Base-by-base conservation (phyloP, 306 rosid species). In the Boehmeria nivea region DNA sequence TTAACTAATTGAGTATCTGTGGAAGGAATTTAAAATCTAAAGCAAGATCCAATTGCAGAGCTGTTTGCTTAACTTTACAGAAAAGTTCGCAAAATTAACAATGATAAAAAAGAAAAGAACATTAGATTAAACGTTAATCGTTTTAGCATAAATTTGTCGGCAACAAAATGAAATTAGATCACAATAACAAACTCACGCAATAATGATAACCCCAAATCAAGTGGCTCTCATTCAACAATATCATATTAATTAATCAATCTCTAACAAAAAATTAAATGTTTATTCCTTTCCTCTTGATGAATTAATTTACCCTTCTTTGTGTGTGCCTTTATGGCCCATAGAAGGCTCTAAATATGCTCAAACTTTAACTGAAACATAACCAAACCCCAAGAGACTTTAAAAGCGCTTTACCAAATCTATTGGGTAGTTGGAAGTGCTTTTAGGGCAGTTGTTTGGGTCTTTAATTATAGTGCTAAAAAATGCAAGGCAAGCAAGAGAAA, bases 131-230 rank as follows among this genome's bases (percentile, higher is more conserved):
- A 27, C 10, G 18, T 16, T 63, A 57, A 72, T 66, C 40, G 12
- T 8, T 66, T 33, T 49, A 38, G 38, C 44, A 63, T 42, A 27
- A 70, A 36, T 23, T n/a, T 78, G 88, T 82, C 82, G 76, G 82
- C 64, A 53, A 37, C 42, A 27, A 8, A 22, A 6, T 38, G 4
- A 1, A 18, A 16, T 6, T 21, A 43, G 48, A 16, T 39, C 59
- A 17, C 44, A 39, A 45, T 28, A 33, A 22, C 26, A 55, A 56
- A 12, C 61, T 48, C 33, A 23, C 11, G 20, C 28, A 19, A 60
- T 48, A 10, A 49, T 39, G 40, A 43, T 12, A 20, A 53, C 37
- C 55, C 9, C 31, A 45, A 36, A 55, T 55, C 57, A 45, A 43
- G 46, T 21, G 70, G 63, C 51, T 38, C 57, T 65, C 39, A 45